Conservation (phyloP, 371 early-diverging fungal species). For the Mortierella sp. region DNA sequence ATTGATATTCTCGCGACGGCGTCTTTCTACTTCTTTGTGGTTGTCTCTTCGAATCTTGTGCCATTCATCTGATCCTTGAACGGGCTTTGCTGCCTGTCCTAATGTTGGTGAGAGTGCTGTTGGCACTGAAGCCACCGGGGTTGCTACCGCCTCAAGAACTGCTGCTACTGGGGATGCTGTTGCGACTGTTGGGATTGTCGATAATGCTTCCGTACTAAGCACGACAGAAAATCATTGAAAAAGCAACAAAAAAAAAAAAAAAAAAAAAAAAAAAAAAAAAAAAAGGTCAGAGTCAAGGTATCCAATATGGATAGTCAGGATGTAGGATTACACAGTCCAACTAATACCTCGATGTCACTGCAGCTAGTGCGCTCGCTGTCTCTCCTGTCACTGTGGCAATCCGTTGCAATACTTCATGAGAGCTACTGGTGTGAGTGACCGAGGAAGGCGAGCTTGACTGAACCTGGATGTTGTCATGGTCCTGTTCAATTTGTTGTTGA, state of each 20-base stretch:
- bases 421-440: conserved; percentile 1
- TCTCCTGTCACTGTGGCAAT: conserved; percentile 29
- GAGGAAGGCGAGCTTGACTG: no score
- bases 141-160: neutral
- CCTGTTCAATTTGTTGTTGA: conserved; percentile 4
- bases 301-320: no score
- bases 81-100: conserved; percentile 54
- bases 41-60: conserved; percentile 79
- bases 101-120: neutral
- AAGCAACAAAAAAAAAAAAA: no score
- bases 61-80: conserved; percentile 83
- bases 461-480: conserved; percentile 3
- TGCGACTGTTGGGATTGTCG: neutral
- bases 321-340: no score
- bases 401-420: conserved; percentile 26
- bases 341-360: no score
- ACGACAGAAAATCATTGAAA: no score
- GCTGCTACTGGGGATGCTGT: neutral
- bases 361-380: conserved; percentile 29
- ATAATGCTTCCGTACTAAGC: no score
- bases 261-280: no score
- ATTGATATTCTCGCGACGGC: conserved; percentile 92
- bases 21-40: conserved; percentile 93
- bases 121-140: neutral
- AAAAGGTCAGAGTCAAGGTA: no score